These are phyloP conservation scores for Knufia petricola DNA, from an alignment of 2,329 filamentous ascomycete genomes.

Conservation along the genomic window DNA sequence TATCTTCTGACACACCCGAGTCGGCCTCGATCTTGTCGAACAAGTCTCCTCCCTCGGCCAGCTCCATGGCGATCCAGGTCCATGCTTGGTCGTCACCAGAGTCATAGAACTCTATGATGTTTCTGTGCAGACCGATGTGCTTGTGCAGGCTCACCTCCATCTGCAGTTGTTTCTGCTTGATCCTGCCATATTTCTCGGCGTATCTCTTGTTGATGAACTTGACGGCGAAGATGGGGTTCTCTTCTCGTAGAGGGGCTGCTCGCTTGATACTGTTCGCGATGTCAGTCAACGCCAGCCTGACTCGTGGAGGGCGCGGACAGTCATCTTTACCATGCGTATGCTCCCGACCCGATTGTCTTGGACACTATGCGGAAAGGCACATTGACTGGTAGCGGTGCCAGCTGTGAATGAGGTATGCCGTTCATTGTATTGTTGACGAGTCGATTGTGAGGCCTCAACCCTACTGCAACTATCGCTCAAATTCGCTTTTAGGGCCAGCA, in stretches of 20 bases:
- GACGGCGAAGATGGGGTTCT: slow-evolving; percentile 79
- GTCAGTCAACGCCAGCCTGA: slow-evolving; percentile 22
- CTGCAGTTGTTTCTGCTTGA: slow-evolving; percentile 78
- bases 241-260: slow-evolving; percentile 61
- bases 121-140: slow-evolving; percentile 77
- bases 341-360: slow-evolving; percentile 90
- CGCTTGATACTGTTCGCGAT: slow-evolving; percentile 69
- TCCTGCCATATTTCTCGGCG: slow-evolving; percentile 76
- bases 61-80: slow-evolving; percentile 98
- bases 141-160: slow-evolving; percentile 88
- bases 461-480: too few species aligned
- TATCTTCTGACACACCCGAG: slow-evolving; percentile 84
- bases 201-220: slow-evolving; percentile 99
- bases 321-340: slow-evolving; percentile 74
- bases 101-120: slow-evolving; percentile 88
- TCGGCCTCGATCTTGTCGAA: slow-evolving; percentile 99
- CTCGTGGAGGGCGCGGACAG: slow-evolving; percentile 25
- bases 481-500: too few species aligned
- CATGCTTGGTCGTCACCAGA: slow-evolving; percentile 76
- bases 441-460: too few species aligned
- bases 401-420: slow-evolving; percentile 58
- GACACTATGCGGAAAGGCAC: slow-evolving; percentile 92
- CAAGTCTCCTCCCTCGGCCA: slow-evolving; percentile 85
- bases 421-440: too few species aligned
- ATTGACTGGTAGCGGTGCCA: slow-evolving; percentile 72